Evolutionary conservation across 2,329 filamentous ascomycete genomes (phyloP), one percentile per base, ranked within the genome.

Genomic region (Hypoxylon sp.): DNA sequence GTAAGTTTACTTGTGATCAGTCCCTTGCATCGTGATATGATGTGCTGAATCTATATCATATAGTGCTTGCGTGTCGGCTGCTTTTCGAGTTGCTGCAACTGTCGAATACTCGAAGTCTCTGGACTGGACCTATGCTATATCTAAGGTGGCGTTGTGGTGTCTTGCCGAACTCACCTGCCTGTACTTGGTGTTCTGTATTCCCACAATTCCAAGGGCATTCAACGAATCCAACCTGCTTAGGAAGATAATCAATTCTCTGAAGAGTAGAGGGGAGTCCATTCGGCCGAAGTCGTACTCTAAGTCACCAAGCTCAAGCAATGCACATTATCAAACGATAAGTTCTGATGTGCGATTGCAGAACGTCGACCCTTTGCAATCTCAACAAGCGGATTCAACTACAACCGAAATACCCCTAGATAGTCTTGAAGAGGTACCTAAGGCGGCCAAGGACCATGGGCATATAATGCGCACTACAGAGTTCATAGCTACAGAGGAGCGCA

Each of bases 381-480:
- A 19, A 19, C 38, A 19, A 3, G 17, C 17, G 17, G 11, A 21
- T 43, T 43, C n/a, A 1, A 11, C 6, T 21, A 21, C 38, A 43
- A 11, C 38, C 38, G 38, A 43, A 21, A 43, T 7, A 9, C 38
- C 38, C n/a, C 38, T 43, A 11, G 17, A 43, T 17, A 43, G n/a
- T 17, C 38, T 19, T n/a, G 38, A 21, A 43, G 38, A 43, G 7
- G 9, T 43, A 43, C 17, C 38, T 43, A 43, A 43, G 38, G 17
- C 7, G 38, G 17, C 38, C 3, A 43, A 43, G 9, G 38, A 43
- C 9, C 17, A 43, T 43, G 38, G 38, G n/a, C 38, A 17, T 19
- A 43, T 43, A 43, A 21, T 43, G 17, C 9, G 38, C 38, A 43
- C 38, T 11, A 43, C 38, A 43, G 38, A 43, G 38, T 43, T 43